Percentiles rank a stretch among this genome's conserved stretches.
Conservation (phyloP, 768 basidiomycete genomes). For the Pleurotus ostreatus region DNA sequence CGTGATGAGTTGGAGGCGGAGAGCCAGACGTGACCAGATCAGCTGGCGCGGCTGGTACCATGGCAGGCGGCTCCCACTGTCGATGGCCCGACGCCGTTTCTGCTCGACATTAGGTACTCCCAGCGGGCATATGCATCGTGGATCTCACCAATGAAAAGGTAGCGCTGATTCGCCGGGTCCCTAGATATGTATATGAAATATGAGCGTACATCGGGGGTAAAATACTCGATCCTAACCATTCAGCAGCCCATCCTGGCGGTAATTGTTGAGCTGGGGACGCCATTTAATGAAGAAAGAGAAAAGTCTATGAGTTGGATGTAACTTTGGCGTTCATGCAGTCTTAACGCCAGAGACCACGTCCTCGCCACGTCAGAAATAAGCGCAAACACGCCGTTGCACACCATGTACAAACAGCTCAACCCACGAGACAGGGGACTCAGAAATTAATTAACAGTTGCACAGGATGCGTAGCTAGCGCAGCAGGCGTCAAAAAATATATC, state of each 20-base stretch:
- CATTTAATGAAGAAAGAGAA: constrained; percentile 28
- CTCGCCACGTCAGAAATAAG: constrained; percentile 10
- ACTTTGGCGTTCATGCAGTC: constrained; percentile 13
- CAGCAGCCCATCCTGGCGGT: constrained; percentile 89
- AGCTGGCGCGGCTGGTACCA: constrained; percentile 25
- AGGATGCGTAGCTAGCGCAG: background rate
- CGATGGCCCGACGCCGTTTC: constrained; percentile 80
- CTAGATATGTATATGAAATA: constrained; percentile 35
- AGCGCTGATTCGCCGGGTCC: constrained; percentile 77
- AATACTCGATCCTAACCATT: constrained; percentile 61
- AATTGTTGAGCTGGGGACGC: constrained; percentile 60
- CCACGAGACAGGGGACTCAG: background rate
- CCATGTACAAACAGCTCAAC: background rate
- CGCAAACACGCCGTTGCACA: constrained; percentile 11
- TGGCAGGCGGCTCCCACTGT: constrained; percentile 83
- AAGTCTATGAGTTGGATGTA: constrained; percentile 13
- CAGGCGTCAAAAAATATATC: background rate
- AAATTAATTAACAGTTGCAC: background rate
- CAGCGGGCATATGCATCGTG: constrained; percentile 6
- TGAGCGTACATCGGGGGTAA: background rate
- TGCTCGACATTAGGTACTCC: constrained; percentile 28
- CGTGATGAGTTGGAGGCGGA: constrained; percentile 40
- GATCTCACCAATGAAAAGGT: constrained; percentile 83
- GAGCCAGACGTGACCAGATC: constrained; percentile 39
- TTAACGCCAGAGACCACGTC: constrained; percentile 5